These are phyloP conservation scores for Trypanosoma boissoni DNA, from an alignment of 208 protist genomes.

Conservation along the genomic window DNA sequence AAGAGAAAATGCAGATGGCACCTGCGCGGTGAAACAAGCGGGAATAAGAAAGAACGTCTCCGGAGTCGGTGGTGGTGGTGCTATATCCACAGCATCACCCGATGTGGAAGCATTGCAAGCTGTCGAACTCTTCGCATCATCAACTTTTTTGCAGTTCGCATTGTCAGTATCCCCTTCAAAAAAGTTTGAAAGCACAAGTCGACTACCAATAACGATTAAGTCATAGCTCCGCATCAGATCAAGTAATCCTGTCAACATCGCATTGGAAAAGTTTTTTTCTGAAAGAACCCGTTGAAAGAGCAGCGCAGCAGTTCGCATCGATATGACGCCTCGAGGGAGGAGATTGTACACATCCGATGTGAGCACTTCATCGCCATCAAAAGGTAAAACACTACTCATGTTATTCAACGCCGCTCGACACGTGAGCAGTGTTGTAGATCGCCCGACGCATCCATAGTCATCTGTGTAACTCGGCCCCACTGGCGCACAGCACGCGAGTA, in stretches of 20 bases:
- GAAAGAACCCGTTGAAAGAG: conserved; percentile 22
- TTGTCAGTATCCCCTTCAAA: background rate
- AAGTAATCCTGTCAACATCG: conserved; percentile 21
- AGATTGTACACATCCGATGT: conserved; percentile 20
- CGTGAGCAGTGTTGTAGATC: conserved; percentile 2
- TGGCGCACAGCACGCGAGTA: conserved; percentile 21
- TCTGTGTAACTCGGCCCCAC: background rate
- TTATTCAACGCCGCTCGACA: background rate
- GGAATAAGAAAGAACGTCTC: conserved; percentile 73
- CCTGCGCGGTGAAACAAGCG: conserved; percentile 36
- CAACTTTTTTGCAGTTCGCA: background rate
- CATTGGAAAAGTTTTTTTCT: conserved; percentile 25
- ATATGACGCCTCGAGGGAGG: conserved; percentile 20
- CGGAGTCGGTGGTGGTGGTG: no score
- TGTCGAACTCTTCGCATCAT: no score
- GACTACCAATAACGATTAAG: conserved; percentile 36
- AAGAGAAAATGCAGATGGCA: conserved; percentile 51
- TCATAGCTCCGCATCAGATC: conserved; percentile 44
- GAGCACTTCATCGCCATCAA: conserved; percentile 21
- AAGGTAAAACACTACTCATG: conserved; percentile 22
- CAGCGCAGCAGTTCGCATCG: conserved; percentile 13
- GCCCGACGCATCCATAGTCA: background rate
- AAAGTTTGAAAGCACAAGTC: conserved; percentile 33
- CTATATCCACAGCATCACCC: no score
- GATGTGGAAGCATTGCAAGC: no score